These are phyloP conservation scores for Auriscalpium vulgare DNA, from an alignment of 768 basidiomycete species.

Conservation along the genomic window DNA sequence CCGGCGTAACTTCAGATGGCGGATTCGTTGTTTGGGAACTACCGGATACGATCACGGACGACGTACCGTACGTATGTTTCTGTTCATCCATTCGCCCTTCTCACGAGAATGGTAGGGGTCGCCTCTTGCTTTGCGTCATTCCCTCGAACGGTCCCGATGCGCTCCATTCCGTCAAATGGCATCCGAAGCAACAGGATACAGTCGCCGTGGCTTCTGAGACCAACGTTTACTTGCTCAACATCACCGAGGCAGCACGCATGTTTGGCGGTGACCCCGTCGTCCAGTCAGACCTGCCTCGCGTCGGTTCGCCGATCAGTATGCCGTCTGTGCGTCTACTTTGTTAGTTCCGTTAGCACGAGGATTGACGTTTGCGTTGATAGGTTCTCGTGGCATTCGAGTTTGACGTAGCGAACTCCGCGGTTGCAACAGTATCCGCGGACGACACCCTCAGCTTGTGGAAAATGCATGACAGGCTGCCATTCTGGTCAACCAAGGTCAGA, in stretches of 20 bases:
- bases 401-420: slow-evolving; percentile 65
- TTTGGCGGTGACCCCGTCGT: slow-evolving; percentile 59
- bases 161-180: slow-evolving; percentile 82
- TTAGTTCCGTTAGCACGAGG: too few species aligned
- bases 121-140: slow-evolving; percentile 58
- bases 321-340: slow-evolving; percentile 35
- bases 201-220: slow-evolving; percentile 78
- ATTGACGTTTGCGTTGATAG: slow-evolving; percentile 26
- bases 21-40: slow-evolving; percentile 88
- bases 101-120: slow-evolving; percentile 38
- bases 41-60: slow-evolving; percentile 76
- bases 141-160: slow-evolving; percentile 53
- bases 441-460: slow-evolving; percentile 80
- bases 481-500: slow-evolving; percentile 66
- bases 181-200: slow-evolving; percentile 72
- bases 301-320: slow-evolving; percentile 60
- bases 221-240: slow-evolving; percentile 69
- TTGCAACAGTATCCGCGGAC: slow-evolving; percentile 78
- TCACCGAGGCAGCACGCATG: slow-evolving; percentile 50
- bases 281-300: slow-evolving; percentile 60
- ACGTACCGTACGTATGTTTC: slow-evolving; percentile 60
- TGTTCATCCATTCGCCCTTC: slow-evolving; percentile 1
- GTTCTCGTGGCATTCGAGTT: slow-evolving; percentile 81
- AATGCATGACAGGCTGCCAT: slow-evolving; percentile 66
- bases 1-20: slow-evolving; percentile 82